These are phyloP conservation scores for Leonotis leonurus DNA, from an alignment of 257 asterid genomes.

Conservation along the genomic window DNA sequence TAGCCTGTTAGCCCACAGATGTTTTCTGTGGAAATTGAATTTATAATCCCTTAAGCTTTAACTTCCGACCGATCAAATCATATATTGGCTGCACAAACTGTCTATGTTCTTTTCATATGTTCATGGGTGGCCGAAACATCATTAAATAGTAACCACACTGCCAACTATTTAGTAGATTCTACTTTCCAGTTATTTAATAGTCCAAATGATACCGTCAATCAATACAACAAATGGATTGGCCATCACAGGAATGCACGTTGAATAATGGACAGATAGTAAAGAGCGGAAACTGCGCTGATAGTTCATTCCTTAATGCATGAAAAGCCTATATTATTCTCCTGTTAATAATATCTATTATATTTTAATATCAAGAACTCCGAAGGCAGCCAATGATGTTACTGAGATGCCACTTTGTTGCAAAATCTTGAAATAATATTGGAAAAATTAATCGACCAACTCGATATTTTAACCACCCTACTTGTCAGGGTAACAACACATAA, in stretches of 20 bases:
- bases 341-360: not conserved
- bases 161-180: not conserved
- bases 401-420: not conserved
- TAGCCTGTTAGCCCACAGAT: not conserved
- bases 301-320: not conserved
- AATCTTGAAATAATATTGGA: not conserved
- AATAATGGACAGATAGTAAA: not conserved
- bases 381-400: not conserved
- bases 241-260: not conserved
- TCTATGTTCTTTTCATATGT: too few species aligned
- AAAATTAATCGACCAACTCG: not conserved
- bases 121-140: too few species aligned
- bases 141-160: not conserved
- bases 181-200: not conserved
- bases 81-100: not conserved
- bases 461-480: constrained; percentile 1
- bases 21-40: not conserved
- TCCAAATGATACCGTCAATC: not conserved
- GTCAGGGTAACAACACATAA: not conserved
- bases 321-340: not conserved
- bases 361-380: not conserved
- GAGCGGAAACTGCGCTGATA: not conserved
- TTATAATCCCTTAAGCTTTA: not conserved
- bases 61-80: not conserved
- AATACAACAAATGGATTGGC: not conserved